Percentiles rank a stretch among this genome's conserved stretches.
Conservation (phyloP, 148 eudicot species). For the Heliamphora exappendiculata region DNA sequence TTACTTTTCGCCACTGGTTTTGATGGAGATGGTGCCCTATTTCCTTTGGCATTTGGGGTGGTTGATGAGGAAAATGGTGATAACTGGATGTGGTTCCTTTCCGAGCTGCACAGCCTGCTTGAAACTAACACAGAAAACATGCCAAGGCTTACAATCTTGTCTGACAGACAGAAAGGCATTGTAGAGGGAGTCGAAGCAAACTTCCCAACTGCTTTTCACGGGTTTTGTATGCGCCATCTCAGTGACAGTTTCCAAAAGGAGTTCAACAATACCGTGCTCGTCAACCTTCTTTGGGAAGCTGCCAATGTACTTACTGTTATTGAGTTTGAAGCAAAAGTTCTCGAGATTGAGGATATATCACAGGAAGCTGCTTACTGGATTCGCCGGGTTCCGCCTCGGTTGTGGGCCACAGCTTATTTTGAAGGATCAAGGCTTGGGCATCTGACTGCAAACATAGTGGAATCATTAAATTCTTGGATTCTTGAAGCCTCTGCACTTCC, state of each 20-base stretch:
- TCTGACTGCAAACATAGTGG: slow-evolving; percentile 44
- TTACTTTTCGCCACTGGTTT: slow-evolving; percentile 59
- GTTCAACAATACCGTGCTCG: slow-evolving; percentile 49
- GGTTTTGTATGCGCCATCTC: slow-evolving; percentile 59
- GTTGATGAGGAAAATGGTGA: slow-evolving; percentile 72
- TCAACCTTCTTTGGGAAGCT: slow-evolving; percentile 61
- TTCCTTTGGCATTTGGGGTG: slow-evolving; percentile 73
- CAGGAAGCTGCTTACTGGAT: slow-evolving; percentile 65
- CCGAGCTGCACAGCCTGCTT: slow-evolving; percentile 56
- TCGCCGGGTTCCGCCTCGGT: slow-evolving; percentile 41
- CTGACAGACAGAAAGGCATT: slow-evolving; percentile 54
- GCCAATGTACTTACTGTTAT: slow-evolving; percentile 45
- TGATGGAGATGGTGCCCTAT: slow-evolving; percentile 63
- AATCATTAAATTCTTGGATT: slow-evolving; percentile 49
- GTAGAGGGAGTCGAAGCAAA: slow-evolving; percentile 52
- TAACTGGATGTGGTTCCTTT: slow-evolving; percentile 83
- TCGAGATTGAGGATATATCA: slow-evolving; percentile 55
- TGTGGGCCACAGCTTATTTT: slow-evolving; percentile 65
- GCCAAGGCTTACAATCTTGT: slow-evolving; percentile 64
- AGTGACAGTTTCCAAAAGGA: slow-evolving; percentile 59
- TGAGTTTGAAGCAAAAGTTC: slow-evolving; percentile 47
- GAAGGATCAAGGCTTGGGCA: slow-evolving; percentile 55
- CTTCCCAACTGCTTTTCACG: slow-evolving; percentile 73
- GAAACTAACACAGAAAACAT: slow-evolving; percentile 64
- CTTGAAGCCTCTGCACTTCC: slow-evolving; percentile 53